Conservation (phyloP, 2,329 filamentous ascomycete species). For the Xylariomycetidae sp. region DNA sequence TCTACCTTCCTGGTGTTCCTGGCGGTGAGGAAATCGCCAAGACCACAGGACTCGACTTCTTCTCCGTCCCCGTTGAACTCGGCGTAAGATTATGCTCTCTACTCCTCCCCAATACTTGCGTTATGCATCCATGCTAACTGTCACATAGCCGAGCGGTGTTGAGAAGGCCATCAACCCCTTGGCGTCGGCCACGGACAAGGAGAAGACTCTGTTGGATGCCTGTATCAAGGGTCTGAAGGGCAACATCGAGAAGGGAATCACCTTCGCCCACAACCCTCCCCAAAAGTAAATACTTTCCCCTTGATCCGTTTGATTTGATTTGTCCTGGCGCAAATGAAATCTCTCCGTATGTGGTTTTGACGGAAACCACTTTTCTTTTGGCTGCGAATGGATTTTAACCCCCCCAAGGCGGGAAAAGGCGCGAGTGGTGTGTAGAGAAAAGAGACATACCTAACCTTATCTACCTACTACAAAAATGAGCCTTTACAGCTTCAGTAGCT, state of each 20-base stretch:
- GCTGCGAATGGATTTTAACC: too few species aligned
- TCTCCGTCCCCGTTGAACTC: conserved; percentile 93
- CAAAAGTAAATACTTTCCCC: conserved; percentile 67
- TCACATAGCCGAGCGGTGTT: conserved; percentile 67
- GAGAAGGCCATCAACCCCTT: conserved; percentile 84
- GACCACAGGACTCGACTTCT: conserved; percentile 83
- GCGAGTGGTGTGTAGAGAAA: conserved; percentile 21
- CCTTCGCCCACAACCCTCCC: conserved; percentile 82
- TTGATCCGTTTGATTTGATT: conserved; percentile 14
- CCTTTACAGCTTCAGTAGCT: too few species aligned
- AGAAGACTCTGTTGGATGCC: conserved; percentile 80
- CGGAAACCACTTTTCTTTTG: too few species aligned
- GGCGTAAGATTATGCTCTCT: conserved; percentile 61
- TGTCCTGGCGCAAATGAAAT: too few species aligned
- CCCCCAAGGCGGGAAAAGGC: conserved; percentile 2
- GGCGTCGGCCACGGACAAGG: conserved; percentile 71
- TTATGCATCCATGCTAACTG: conserved; percentile 13
- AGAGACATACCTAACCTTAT: too few species aligned
- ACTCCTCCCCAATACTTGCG: neutral
- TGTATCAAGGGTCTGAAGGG: conserved; percentile 74
- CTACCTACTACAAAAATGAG: conserved; percentile 7
- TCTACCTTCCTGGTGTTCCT: conserved; percentile 87
- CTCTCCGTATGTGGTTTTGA: too few species aligned
- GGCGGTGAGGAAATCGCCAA: conserved; percentile 84
- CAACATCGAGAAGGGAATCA: conserved; percentile 92